Percentiles rank a stretch among this genome's conserved stretches.
Conservation (phyloP, 2,329 filamentous ascomycete species). For the Didymella exigua region DNA sequence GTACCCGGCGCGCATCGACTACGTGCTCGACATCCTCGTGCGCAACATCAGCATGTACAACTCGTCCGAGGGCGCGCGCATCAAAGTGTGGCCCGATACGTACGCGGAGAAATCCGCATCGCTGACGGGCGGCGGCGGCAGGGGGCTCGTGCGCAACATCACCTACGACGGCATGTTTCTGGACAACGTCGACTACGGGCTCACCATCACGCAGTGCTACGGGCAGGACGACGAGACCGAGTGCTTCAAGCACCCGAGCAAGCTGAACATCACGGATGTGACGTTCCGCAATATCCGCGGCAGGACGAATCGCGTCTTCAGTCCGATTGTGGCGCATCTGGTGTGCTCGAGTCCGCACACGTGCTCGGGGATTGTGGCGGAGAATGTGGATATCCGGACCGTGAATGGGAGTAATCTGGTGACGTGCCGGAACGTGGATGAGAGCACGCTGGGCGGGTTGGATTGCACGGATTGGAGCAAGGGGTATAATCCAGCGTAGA, state of each 20-base stretch:
- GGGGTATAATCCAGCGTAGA: constrained; percentile 16
- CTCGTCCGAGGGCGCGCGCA: constrained; percentile 16
- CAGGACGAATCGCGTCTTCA: constrained; percentile 13
- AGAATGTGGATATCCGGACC: constrained; percentile 22
- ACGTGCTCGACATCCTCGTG: constrained; percentile 68
- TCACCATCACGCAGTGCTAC: constrained; percentile 67
- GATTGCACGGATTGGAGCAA: constrained; percentile 20
- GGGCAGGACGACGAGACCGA: constrained; percentile 53
- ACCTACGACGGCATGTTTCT: constrained; percentile 67
- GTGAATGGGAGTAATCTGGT: constrained; percentile 22
- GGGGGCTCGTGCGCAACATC: constrained; percentile 65
- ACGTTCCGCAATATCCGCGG: constrained; percentile 14
- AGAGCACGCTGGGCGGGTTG: constrained; percentile 10
- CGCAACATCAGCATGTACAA: constrained; percentile 38
- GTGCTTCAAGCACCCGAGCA: constrained; percentile 20
- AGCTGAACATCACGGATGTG: constrained; percentile 18
- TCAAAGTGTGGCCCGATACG: constrained; percentile 61
- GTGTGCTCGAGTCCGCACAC: constrained; percentile 17
- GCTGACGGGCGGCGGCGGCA: constrained; percentile 66
- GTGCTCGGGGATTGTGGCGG: constrained; percentile 18
- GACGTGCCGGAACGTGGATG: constrained; percentile 22
- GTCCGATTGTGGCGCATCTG: constrained; percentile 16
- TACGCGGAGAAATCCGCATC: constrained; percentile 59
- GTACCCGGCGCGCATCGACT: constrained; percentile 65
- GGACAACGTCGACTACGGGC: constrained; percentile 66